Percentiles rank a stretch among this genome's conserved stretches.
Conservation (phyloP, 2,329 filamentous ascomycete species). For the Cytospora leucostoma region DNA sequence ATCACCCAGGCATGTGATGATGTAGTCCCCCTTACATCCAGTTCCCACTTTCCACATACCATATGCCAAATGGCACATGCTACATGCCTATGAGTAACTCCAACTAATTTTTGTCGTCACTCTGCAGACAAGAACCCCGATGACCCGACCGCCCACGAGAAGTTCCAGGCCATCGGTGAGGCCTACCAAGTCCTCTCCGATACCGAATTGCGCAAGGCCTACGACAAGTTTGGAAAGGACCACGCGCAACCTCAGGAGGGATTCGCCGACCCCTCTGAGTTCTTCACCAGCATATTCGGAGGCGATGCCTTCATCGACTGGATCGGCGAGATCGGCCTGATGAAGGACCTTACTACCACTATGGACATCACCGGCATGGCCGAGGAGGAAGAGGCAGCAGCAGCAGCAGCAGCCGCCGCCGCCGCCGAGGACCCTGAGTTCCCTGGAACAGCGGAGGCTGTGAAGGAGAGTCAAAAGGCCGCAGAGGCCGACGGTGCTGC, state of each 20-base stretch:
- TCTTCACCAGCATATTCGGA: constrained; percentile 98
- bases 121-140: constrained; percentile 90
- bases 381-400: constrained; percentile 67
- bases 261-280: constrained; percentile 94
- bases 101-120: constrained; percentile 21
- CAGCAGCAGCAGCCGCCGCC: constrained; percentile 37
- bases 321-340: constrained; percentile 96
- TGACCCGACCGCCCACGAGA: constrained; percentile 88
- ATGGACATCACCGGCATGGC: constrained; percentile 96
- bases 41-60: background rate
- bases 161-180: constrained; percentile 85
- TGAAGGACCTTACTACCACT: constrained; percentile 96
- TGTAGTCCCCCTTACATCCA: background rate
- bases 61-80: background rate
- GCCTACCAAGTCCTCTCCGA: constrained; percentile 83
- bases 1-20: constrained; percentile 71
- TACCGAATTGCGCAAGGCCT: constrained; percentile 81
- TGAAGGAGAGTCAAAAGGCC: constrained; percentile 54
- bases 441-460: constrained; percentile 58
- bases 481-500: constrained; percentile 37
- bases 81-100: background rate
- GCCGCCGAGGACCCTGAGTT: constrained; percentile 50
- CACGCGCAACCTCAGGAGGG: constrained; percentile 86
- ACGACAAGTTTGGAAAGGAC: constrained; percentile 98
- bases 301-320: constrained; percentile 94